These are phyloP conservation scores for Gillenia trifoliata DNA, from an alignment of 306 rosid species.

Conservation along the genomic window DNA sequence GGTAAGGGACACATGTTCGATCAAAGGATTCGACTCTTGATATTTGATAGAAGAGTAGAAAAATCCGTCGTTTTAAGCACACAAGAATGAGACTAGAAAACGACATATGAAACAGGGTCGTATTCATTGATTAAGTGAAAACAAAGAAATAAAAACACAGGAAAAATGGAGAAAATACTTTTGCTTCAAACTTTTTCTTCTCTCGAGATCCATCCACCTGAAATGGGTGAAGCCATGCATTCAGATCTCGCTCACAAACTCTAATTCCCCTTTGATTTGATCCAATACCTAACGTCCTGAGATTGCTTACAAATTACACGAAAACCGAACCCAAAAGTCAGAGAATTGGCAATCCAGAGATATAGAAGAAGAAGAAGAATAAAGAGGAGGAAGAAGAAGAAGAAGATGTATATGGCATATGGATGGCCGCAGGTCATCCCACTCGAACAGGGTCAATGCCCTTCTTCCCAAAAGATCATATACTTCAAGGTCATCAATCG, in stretches of 20 bases:
- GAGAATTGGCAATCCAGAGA: not conserved
- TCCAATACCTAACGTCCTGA: conserved; percentile 17
- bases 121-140: not conserved
- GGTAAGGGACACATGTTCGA: too few relatives aligned
- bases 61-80: too few relatives aligned
- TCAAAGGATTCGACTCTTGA: too few relatives aligned
- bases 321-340: conserved; percentile 24
- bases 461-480: conserved; percentile 66
- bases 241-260: conserved; percentile 34
- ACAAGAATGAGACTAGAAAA: too few relatives aligned
- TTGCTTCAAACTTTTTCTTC: not conserved
- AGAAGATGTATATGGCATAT: conserved; percentile 92
- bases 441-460: conserved; percentile 56
- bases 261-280: conserved; percentile 2
- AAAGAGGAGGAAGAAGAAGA: conserved; percentile 31
- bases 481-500: conserved; percentile 78
- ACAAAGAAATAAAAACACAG: not conserved
- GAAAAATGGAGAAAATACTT: not conserved
- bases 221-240: conserved; percentile 26
- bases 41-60: too few relatives aligned
- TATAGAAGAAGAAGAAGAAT: not conserved
- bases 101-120: not conserved
- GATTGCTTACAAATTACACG: conserved; percentile 33
- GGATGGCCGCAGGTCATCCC: conserved; percentile 99
- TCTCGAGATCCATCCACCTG: conserved; percentile 27